Evolutionary conservation across 2,329 filamentous ascomycete genomes (phyloP).

Genomic region (Colletotrichum truncatum): DNA sequence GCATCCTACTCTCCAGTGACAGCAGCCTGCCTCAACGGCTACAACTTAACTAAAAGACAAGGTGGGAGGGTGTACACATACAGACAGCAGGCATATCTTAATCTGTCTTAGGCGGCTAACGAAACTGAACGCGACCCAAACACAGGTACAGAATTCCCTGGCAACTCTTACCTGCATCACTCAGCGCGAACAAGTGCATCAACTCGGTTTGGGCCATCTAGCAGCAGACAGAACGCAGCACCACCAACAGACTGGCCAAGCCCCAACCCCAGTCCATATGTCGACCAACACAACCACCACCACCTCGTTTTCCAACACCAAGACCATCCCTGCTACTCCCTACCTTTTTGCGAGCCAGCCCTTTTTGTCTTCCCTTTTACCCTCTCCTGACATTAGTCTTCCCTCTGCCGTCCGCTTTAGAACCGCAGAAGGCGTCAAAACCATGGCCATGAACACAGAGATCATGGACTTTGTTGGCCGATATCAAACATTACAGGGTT

Average conservation of each 20-base stretch:
- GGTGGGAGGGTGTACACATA: background rate
- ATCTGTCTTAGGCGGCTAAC: constrained; percentile 8
- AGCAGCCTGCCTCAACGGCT: background rate
- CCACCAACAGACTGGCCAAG: background rate
- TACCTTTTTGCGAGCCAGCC: constrained; percentile 16
- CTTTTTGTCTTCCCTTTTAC: background rate
- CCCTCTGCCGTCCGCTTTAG: constrained; percentile 13
- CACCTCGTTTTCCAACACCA: constrained; percentile 15
- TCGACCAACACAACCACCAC: constrained; percentile 4
- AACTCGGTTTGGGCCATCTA: constrained; percentile 1
- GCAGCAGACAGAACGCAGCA: background rate
- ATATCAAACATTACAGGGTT: constrained; percentile 52
- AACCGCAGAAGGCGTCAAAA: constrained; percentile 23
- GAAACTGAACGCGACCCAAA: background rate
- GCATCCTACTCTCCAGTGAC: background rate
- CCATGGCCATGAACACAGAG: constrained; percentile 37
- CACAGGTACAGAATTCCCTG: background rate
- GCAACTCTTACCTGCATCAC: background rate
- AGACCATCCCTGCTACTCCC: constrained; percentile 15
- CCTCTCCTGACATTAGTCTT: constrained; percentile 1
- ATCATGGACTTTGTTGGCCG: constrained; percentile 58
- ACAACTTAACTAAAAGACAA: background rate
- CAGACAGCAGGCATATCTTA: background rate
- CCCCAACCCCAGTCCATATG: background rate
- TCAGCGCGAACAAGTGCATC: constrained; percentile 18